Evolutionary conservation across 140 eudicot genomes (phyloP).

Genomic region (Cichorium intybus): DNA sequence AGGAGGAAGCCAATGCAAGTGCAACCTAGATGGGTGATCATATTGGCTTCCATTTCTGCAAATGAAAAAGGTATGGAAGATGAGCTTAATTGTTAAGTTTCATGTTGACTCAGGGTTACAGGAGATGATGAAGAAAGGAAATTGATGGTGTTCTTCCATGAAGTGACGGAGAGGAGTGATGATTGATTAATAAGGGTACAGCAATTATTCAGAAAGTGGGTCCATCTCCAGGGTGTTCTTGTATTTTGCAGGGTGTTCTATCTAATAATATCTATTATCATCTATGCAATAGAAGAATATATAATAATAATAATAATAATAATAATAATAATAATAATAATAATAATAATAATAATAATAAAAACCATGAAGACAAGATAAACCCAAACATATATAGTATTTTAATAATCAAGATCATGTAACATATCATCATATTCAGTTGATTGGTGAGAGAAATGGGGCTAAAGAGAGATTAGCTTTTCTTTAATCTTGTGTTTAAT

Average conservation of each 20-base stretch:
- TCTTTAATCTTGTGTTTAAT: not conserved
- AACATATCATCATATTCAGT: not conserved
- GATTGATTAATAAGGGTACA: conserved; percentile 29
- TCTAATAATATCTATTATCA: too few species aligned
- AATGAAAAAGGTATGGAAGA: conserved; percentile 12
- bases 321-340: too few species aligned
- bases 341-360: too few species aligned
- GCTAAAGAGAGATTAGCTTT: not conserved
- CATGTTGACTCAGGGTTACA: conserved; percentile 20
- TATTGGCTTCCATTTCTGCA: conserved; percentile 13
- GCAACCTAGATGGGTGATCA: conserved; percentile 9
- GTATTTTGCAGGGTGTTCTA: conserved; percentile 30
- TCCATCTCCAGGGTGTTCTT: conserved; percentile 41
- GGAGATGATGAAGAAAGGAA: conserved; percentile 20
- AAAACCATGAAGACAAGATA: not conserved
- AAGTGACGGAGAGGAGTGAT: conserved; percentile 19
- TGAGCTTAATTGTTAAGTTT: conserved; percentile 7
- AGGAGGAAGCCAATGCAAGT: conserved; percentile 28
- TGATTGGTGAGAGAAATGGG: conserved; percentile 19
- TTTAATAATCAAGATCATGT: not conserved
- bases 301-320: not conserved
- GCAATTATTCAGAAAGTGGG: conserved; percentile 33
- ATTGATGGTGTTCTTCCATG: conserved; percentile 25
- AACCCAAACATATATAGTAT: not conserved
- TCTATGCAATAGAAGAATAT: conserved; percentile 2